phyloP scores from a whole-genome alignment of 129 eudicot genomes.

The Chrysanthemum lavandulifolium region DNA sequence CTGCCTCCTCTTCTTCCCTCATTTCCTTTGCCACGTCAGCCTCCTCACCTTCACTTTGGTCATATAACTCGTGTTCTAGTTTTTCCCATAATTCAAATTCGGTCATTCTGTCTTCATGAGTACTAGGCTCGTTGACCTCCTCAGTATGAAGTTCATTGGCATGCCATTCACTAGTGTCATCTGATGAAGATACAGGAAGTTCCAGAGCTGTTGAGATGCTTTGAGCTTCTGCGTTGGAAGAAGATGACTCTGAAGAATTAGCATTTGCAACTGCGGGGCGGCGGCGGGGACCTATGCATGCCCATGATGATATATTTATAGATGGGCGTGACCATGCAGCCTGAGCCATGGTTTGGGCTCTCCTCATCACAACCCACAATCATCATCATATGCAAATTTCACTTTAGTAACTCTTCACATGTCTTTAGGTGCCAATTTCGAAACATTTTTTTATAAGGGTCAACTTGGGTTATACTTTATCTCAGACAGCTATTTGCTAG shows the following conservation, averaged over 20 bases:
- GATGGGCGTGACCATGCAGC: conserved; percentile 87
- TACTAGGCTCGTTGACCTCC: conserved; percentile 30
- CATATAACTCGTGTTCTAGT: conserved; percentile 78
- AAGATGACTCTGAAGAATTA: conserved; percentile 32
- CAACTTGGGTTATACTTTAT: neutral
- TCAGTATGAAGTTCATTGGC: conserved; percentile 30
- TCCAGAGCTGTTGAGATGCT: conserved; percentile 38
- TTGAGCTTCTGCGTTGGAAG: conserved; percentile 32
- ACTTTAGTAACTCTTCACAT: neutral
- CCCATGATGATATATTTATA: conserved; percentile 67
- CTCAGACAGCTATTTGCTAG: neutral
- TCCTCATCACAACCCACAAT: conserved; percentile 84
- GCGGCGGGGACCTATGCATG: conserved; percentile 93
- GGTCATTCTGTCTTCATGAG: conserved; percentile 60
- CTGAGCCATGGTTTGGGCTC: conserved; percentile 97
- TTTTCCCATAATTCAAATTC: conserved; percentile 93
- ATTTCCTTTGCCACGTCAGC: conserved; percentile 69
- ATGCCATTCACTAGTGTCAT: conserved; percentile 32
- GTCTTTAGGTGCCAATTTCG: neutral
- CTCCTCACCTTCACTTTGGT: conserved; percentile 50
- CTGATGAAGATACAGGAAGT: conserved; percentile 57
- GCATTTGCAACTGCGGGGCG: conserved; percentile 33
- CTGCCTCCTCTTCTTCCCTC: conserved; percentile 84
- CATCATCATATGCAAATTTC: conserved; percentile 4
- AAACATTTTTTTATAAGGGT: neutral